A percentile compares a stretch with the other conserved stretches of the same genome.
phyloP scores from a whole-genome alignment of 2,329 filamentous ascomycete species.

The Xylariaceae sp. region DNA sequence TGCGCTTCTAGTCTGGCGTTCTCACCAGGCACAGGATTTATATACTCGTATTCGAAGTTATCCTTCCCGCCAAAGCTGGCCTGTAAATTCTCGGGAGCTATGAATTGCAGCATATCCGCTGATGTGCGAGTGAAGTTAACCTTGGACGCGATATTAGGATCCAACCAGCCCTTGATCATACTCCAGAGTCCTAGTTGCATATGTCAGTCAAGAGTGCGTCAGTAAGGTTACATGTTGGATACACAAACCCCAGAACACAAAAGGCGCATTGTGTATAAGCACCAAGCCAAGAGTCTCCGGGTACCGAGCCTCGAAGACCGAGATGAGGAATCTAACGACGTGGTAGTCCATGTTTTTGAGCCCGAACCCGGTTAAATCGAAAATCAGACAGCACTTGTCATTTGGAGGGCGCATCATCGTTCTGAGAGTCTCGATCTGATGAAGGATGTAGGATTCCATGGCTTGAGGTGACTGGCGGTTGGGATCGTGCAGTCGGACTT shows the following conservation, averaged over 20 bases:
- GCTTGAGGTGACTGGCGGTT: conserved; percentile 4
- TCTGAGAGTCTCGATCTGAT: conserved; percentile 14
- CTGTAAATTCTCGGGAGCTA: conserved; percentile 10
- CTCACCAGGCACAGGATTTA: conserved; percentile 13
- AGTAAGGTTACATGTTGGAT: not conserved
- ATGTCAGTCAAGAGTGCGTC: not conserved
- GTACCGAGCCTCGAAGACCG: conserved; percentile 17
- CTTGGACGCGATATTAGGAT: conserved; percentile 16
- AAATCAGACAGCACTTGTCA: conserved; percentile 13
- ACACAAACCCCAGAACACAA: conserved; percentile 15
- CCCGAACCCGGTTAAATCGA: conserved; percentile 16
- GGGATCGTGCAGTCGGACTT: conserved; percentile 10
- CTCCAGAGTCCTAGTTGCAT: conserved; percentile 13
- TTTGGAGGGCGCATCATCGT: not conserved
- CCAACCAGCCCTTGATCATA: conserved; percentile 14
- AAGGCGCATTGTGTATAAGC: conserved; percentile 17
- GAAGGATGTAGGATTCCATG: conserved; percentile 14
- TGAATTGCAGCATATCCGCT: conserved; percentile 11
- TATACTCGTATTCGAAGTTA: conserved; percentile 14
- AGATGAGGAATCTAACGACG: conserved; percentile 11
- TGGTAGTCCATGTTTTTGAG: conserved; percentile 17
- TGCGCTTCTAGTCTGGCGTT: conserved; percentile 6
- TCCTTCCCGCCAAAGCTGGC: conserved; percentile 12
- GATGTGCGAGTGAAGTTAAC: conserved; percentile 15
- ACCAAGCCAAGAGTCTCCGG: conserved; percentile 15